Conservation (phyloP, 768 basidiomycete species). For the Kwoniella dejecticola region DNA sequence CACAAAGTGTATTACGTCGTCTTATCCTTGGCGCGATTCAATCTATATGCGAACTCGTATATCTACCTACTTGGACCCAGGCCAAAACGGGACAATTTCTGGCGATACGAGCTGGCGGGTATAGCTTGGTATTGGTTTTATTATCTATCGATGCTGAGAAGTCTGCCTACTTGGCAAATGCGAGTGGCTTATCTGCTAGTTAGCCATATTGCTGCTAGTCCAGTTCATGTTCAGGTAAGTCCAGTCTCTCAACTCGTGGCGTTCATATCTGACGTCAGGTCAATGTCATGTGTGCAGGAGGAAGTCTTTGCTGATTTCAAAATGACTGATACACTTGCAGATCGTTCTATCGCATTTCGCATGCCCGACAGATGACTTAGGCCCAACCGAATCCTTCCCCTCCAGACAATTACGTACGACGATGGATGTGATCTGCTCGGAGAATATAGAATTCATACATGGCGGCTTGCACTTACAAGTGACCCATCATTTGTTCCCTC, state of each 20-base stretch:
- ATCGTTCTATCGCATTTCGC: conserved; percentile 98
- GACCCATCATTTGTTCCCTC: conserved; percentile 94
- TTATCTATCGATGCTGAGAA: conserved; percentile 71
- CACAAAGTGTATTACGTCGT: conserved; percentile 91
- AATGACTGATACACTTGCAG: conserved; percentile 38
- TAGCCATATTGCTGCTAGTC: conserved; percentile 82
- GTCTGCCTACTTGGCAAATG: conserved; percentile 71
- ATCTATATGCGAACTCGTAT: conserved; percentile 89
- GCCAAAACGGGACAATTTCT: conserved; percentile 64
- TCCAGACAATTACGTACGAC: conserved; percentile 97
- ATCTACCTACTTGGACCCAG: conserved; percentile 63
- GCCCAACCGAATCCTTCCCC: conserved; percentile 85
- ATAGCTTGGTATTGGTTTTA: conserved; percentile 85
- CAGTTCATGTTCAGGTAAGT: conserved; percentile 87
- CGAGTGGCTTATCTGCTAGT: conserved; percentile 75
- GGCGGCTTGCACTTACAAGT: conserved; percentile 98
- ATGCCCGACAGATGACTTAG: conserved; percentile 88
- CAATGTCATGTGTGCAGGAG: too few relatives aligned
- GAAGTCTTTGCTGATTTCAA: background rate
- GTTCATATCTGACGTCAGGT: too few relatives aligned
- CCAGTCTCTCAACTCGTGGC: background rate
- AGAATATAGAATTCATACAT: conserved; percentile 82
- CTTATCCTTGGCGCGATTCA: conserved; percentile 88
- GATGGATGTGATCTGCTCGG: conserved; percentile 86
- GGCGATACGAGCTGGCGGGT: conserved; percentile 69